Evolutionary conservation across 257 asterid species (phyloP), one percentile per base, ranked within the genome.

Genomic region (Cinchona pubescens): DNA sequence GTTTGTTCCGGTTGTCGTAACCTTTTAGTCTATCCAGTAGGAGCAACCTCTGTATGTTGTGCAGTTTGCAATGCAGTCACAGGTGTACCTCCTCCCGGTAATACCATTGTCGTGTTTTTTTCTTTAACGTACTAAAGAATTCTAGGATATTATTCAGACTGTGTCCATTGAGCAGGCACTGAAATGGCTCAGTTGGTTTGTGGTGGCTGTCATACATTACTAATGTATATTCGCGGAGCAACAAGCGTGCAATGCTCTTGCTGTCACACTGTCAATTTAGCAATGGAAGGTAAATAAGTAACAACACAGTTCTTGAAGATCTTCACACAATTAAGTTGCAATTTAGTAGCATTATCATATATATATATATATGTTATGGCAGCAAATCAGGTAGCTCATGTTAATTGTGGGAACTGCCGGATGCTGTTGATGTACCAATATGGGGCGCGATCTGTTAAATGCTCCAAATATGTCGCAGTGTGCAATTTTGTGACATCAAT

Each of bases 381-480:
- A 87, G 92, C 92, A 75, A 85, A 82, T 84, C 86, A 87, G 73
- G 89, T 87, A 38, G 92, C 92, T 62, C 92, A 87, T 77, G 90
- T 87, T 60, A 82, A 85, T 62, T 87, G 90, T 56, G 88, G 90
- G 45, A 85, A 87, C 74, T 85, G 90, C 75, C 80, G 83, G 71
- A 87, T 82, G 86, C 68, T 85, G 69, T 66, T 87, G 76, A 82
- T 86, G 83, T 87, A 86, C 82, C 89, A 83, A 66, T 86, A 83
- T 38, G 89, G 89, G 14, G 91, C 89, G 16, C 76, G 84, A 67
- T 87, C 86, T 7, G 88, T 85, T 25, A 87, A 87, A 82, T 87
- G 89, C 53, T n/a, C n/a, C n/a, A n/a, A n/a, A n/a, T n/a, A n/a
- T n/a, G n/a, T n/a, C n/a, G 88, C 89, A 45, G 91, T 87, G 42